Evolutionary conservation across 192 early-diverging fungal genomes (phyloP).

Genomic region (Funneliformis mosseae): DNA sequence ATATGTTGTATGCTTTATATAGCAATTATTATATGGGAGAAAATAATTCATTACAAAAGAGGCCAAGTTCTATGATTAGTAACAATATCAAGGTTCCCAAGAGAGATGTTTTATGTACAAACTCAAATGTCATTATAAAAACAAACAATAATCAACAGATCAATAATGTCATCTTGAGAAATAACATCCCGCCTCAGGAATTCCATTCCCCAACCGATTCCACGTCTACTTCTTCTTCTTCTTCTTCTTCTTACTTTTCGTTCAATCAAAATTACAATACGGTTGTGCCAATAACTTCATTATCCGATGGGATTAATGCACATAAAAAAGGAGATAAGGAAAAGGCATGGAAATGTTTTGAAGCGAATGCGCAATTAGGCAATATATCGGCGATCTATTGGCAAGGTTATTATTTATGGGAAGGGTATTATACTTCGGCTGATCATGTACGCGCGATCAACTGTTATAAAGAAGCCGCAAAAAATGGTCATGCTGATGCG

Average conservation of each 20-base stretch:
- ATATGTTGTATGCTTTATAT: neutral
- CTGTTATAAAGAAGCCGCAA: constrained; percentile 11
- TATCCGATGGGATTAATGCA: neutral
- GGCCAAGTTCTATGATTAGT: neutral
- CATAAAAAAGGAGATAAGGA: neutral
- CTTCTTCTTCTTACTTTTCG: neutral
- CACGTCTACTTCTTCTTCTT: neutral
- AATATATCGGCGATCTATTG: constrained; percentile 23
- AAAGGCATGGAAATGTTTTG: constrained; percentile 25
- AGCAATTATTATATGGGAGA: neutral
- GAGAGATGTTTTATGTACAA: neutral
- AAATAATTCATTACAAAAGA: neutral
- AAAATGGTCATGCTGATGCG: constrained; percentile 20
- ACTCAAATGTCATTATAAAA: neutral
- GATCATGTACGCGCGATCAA: neutral
- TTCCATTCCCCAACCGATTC: neutral
- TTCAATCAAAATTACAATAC: neutral
- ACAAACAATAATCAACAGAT: neutral
- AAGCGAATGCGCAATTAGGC: constrained; percentile 6
- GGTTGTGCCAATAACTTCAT: neutral
- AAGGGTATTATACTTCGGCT: neutral
- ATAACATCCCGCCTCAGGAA: neutral
- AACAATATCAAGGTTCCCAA: neutral
- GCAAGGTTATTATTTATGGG: constrained; percentile 30
- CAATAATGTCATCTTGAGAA: neutral